Conservation (phyloP, 768 basidiomycete genomes). For the Russula vinacea region DNA sequence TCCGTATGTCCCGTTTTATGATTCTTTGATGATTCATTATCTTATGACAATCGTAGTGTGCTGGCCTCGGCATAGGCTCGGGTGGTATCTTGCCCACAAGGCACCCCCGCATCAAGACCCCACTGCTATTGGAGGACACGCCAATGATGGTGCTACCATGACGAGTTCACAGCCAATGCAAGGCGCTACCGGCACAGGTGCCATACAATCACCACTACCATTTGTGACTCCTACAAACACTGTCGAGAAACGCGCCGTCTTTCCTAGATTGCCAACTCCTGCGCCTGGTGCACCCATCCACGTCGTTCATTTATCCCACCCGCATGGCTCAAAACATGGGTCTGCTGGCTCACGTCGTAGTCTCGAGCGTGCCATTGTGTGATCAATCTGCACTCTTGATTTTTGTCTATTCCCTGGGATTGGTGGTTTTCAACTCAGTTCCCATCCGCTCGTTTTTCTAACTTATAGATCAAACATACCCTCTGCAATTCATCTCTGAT, state of each 20-base stretch:
- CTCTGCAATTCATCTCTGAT: not conserved
- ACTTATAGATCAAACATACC: slow-evolving; percentile 12
- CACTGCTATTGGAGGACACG: slow-evolving; percentile 62
- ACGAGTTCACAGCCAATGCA: slow-evolving; percentile 3
- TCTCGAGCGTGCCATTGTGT: slow-evolving; percentile 22
- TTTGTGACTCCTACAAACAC: slow-evolving; percentile 64
- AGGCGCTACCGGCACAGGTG: slow-evolving; percentile 5
- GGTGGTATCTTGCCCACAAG: slow-evolving; percentile 56
- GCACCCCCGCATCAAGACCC: slow-evolving; percentile 50
- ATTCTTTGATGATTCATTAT: not conserved
- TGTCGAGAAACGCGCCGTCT: slow-evolving; percentile 42
- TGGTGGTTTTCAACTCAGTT: slow-evolving; percentile 31
- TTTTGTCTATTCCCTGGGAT: slow-evolving; percentile 19
- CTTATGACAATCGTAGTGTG: slow-evolving; percentile 37
- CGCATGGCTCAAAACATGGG: not conserved
- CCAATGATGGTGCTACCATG: slow-evolving; percentile 38
- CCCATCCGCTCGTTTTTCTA: slow-evolving; percentile 37
- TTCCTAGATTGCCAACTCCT: slow-evolving; percentile 31
- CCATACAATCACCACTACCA: slow-evolving; percentile 21
- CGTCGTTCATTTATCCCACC: slow-evolving; percentile 19
- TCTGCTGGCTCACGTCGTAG: not conserved
- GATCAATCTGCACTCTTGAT: not conserved
- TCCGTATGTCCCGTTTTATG: slow-evolving; percentile 41
- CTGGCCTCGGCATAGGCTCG: slow-evolving; percentile 57
- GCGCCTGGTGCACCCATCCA: slow-evolving; percentile 16